A percentile compares a stretch with the other conserved stretches of the same genome.
Evolutionary conservation across 2,329 filamentous ascomycete genomes (phyloP).

Genomic region (Curvularia verruculosa): DNA sequence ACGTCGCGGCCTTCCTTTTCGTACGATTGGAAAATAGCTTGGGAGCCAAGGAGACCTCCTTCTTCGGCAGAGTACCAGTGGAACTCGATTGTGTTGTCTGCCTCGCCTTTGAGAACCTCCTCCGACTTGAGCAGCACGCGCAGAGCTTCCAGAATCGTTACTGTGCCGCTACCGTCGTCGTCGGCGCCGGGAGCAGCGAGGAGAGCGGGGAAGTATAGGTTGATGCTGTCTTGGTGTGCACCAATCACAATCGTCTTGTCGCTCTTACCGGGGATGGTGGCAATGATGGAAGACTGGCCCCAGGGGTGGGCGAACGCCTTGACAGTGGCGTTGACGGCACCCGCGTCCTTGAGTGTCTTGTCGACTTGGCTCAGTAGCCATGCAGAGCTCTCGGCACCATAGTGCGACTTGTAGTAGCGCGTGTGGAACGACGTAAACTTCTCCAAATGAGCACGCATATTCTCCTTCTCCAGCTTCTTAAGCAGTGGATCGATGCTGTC

Average conservation of each 20-base stretch:
- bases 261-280: conserved; percentile 83
- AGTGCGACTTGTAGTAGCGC: conserved; percentile 79
- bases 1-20: conserved; percentile 74
- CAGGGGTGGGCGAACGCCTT: conserved; percentile 80
- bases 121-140: conserved; percentile 77
- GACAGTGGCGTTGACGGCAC: conserved; percentile 72
- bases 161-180: conserved; percentile 89
- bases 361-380: conserved; percentile 83
- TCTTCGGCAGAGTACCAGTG: conserved; percentile 96
- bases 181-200: conserved; percentile 91
- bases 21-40: conserved; percentile 86
- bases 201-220: conserved; percentile 83
- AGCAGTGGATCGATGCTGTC: conserved; percentile 71
- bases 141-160: conserved; percentile 92
- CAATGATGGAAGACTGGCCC: conserved; percentile 90
- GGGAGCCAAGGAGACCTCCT: conserved; percentile 82
- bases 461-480: conserved; percentile 71
- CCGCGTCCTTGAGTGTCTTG: conserved; percentile 71
- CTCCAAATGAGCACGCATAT: conserved; percentile 79
- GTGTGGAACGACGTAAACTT: conserved; percentile 81
- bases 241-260: conserved; percentile 87
- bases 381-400: conserved; percentile 81
- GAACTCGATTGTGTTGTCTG: conserved; percentile 88
- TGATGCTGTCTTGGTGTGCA: conserved; percentile 83
- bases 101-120: conserved; percentile 72